phyloP scores from a whole-genome alignment of 2,329 filamentous ascomycete species.

The Colletotrichum destructivum region DNA sequence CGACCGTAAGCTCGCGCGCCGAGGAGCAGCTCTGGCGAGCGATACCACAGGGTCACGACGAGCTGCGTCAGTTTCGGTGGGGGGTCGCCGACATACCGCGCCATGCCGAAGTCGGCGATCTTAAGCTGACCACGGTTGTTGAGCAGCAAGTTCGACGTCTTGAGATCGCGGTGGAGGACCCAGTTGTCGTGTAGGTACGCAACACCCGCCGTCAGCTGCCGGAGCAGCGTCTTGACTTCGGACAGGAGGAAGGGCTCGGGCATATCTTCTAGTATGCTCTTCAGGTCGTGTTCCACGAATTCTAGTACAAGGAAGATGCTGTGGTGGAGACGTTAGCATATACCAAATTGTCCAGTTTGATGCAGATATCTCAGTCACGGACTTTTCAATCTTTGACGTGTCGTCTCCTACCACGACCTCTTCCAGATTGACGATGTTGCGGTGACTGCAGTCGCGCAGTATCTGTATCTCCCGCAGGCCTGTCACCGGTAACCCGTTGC shows the following conservation, averaged over 20 bases:
- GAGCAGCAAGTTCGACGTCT: conserved; percentile 93
- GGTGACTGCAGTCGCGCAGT: conserved; percentile 83
- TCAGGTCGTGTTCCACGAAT: conserved; percentile 97
- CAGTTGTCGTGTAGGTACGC: conserved; percentile 89
- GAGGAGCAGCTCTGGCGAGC: conserved; percentile 89
- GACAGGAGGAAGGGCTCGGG: conserved; percentile 92
- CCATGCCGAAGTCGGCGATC: conserved; percentile 98
- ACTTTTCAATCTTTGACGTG: conserved; percentile 68
- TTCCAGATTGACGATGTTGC: conserved; percentile 84
- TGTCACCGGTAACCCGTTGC: conserved; percentile 86
- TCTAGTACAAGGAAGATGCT: conserved; percentile 96
- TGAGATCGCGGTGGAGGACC: conserved; percentile 95
- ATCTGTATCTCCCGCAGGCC: conserved; percentile 95
- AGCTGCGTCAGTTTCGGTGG: conserved; percentile 86
- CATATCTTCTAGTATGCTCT: conserved; percentile 94
- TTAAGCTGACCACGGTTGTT: conserved; percentile 96
- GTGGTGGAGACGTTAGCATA: conserved; percentile 47
- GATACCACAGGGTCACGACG: conserved; percentile 98
- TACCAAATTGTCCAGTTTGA: conserved; percentile 53
- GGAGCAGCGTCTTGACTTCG: conserved; percentile 91
- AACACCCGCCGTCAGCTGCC: conserved; percentile 85
- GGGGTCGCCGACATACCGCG: conserved; percentile 87
- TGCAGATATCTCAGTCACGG: conserved; percentile 42
- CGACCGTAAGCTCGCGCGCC: conserved; percentile 82
- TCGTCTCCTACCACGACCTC: conserved; percentile 87